Conservation (phyloP, 306 rosid species). For the Crataegus laevigata region DNA sequence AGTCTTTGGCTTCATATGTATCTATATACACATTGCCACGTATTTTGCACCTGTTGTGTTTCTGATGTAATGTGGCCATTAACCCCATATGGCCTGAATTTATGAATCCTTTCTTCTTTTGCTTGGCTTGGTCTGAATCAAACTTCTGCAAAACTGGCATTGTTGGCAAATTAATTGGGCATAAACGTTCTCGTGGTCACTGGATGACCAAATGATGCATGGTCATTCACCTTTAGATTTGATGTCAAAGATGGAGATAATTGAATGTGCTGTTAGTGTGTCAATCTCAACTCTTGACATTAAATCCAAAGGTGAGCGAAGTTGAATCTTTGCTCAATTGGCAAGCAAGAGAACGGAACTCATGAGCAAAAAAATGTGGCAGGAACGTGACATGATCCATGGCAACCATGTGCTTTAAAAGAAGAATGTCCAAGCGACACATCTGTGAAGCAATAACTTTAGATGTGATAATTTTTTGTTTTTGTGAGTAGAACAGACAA, state of each 20-base stretch:
- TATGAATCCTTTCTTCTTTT: neutral
- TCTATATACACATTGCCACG: neutral
- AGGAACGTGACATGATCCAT: neutral
- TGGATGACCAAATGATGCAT: neutral
- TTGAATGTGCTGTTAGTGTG: neutral
- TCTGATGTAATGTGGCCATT: neutral
- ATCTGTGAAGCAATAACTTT: too few relatives aligned
- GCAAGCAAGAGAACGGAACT: neutral
- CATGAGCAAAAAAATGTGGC: neutral
- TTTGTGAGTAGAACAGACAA: neutral
- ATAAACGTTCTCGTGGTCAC: neutral
- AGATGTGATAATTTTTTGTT: too few relatives aligned
- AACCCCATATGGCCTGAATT: neutral
- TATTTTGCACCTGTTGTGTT: neutral
- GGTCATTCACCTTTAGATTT: neutral
- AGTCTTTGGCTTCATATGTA: neutral
- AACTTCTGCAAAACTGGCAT: neutral
- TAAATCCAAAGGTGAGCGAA: neutral
- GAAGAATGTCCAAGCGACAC: neutral
- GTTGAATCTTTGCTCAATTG: too few relatives aligned
- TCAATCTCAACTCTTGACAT: neutral
- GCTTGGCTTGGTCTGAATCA: neutral
- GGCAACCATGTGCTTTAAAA: neutral
- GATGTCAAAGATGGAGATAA: neutral
- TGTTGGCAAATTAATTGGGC: neutral